Conservation (phyloP, 768 basidiomycete species). For the Lenzites betulinus region DNA sequence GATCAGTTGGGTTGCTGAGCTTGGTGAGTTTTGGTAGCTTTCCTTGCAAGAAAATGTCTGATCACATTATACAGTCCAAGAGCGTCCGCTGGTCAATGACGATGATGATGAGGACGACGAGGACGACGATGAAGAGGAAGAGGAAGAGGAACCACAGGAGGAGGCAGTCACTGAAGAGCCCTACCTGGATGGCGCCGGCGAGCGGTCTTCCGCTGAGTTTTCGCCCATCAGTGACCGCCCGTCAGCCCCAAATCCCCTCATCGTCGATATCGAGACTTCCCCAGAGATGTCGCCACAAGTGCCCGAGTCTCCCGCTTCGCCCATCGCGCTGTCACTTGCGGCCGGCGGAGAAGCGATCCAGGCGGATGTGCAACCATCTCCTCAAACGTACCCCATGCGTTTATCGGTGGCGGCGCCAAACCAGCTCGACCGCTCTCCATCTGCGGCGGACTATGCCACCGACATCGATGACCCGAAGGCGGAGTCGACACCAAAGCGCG, state of each 20-base stretch:
- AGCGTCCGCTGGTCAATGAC: slow-evolving; percentile 63
- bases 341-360: slow-evolving; percentile 38
- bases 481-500: slow-evolving; percentile 52
- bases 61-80: slow-evolving; percentile 46
- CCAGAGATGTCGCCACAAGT: slow-evolving; percentile 49
- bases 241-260: slow-evolving; percentile 58
- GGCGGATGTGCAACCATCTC: slow-evolving; percentile 50
- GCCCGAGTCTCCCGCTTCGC: slow-evolving; percentile 53
- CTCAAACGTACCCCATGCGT: slow-evolving; percentile 55
- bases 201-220: slow-evolving; percentile 48
- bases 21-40: slow-evolving; percentile 46
- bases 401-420: slow-evolving; percentile 64
- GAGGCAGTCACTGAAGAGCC: slow-evolving; percentile 6
- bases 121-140: slow-evolving; percentile 49
- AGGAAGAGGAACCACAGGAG: slow-evolving; percentile 12
- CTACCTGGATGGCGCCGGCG: slow-evolving; percentile 34
- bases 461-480: slow-evolving; percentile 35
- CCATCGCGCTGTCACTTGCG: slow-evolving; percentile 44
- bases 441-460: slow-evolving; percentile 27
- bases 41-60: neutral
- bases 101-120: slow-evolving; percentile 53
- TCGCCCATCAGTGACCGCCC: slow-evolving; percentile 44
- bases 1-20: slow-evolving; percentile 77
- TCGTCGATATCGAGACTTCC: slow-evolving; percentile 65
- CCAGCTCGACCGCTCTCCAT: slow-evolving; percentile 61